Percentiles rank a stretch among this genome's conserved stretches.
phyloP scores from a whole-genome alignment of 2,329 filamentous ascomycete species.

The Fusarium tanahbumbuense region DNA sequence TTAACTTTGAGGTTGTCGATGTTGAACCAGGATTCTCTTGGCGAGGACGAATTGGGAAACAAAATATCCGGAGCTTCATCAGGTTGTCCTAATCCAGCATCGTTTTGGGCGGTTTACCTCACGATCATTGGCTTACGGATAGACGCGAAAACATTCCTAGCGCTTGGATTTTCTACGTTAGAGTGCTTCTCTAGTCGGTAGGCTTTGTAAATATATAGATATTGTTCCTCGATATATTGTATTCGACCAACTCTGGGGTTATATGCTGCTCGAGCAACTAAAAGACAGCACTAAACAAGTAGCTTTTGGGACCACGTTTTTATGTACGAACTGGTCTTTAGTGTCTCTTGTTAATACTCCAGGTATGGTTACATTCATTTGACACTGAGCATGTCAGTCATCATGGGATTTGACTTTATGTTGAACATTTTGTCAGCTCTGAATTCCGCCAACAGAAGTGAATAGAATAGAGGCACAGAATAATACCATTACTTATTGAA shows the following conservation, averaged over 20 bases:
- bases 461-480: constrained; percentile 1
- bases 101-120: neutral
- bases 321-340: neutral
- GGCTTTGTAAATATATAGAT: neutral
- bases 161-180: neutral
- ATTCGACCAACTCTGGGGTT: neutral
- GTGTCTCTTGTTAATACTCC: neutral
- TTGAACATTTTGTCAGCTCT: neutral
- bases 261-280: neutral
- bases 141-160: neutral
- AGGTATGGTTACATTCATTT: neutral
- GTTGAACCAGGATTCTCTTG: constrained; percentile 19
- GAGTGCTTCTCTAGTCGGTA: fast-evolving
- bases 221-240: neutral
- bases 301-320: neutral
- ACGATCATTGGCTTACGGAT: neutral
- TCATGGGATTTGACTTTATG: constrained; percentile 16
- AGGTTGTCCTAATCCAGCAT: constrained; percentile 28
- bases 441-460: neutral
- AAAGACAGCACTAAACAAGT: neutral
- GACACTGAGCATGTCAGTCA: neutral
- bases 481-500: neutral
- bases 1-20: constrained; percentile 20
- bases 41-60: constrained; percentile 5
- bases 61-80: constrained; percentile 23